These are phyloP conservation scores for Cyclocybe cylindracea DNA, from an alignment of 768 basidiomycete species.

Conservation along the genomic window DNA sequence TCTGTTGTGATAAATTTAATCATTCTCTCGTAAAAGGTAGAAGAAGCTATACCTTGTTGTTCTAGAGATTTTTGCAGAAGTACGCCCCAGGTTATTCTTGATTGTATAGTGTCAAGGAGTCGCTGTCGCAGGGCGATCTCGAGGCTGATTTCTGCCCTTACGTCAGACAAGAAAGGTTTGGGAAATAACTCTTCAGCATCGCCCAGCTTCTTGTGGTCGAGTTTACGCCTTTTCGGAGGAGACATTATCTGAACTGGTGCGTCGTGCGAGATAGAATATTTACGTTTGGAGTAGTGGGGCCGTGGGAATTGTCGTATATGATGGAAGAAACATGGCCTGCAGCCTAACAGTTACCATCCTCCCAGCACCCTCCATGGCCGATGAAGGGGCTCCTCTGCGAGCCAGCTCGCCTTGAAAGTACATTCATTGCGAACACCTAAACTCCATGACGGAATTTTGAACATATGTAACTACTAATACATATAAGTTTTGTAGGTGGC, in stretches of 20 bases:
- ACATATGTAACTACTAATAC: too few species aligned
- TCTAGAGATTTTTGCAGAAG: constrained; percentile 37
- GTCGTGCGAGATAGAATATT: neutral
- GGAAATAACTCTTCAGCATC: neutral
- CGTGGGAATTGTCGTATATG: too few species aligned
- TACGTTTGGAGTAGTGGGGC: neutral
- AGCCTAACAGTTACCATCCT: too few species aligned
- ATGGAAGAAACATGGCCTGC: too few species aligned
- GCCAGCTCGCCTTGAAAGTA: too few species aligned
- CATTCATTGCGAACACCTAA: too few species aligned
- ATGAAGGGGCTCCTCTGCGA: too few species aligned
- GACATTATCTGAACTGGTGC: constrained; percentile 1
- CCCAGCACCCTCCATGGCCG: too few species aligned
- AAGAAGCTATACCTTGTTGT: constrained; percentile 23
- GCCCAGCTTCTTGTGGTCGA: neutral
- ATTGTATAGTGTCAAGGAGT: constrained; percentile 40
- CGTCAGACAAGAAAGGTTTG: constrained; percentile 19
- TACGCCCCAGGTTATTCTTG: constrained; percentile 51
- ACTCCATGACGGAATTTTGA: too few species aligned
- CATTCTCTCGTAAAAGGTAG: neutral
- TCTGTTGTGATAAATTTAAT: constrained; percentile 1
- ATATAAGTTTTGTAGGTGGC: too few species aligned
- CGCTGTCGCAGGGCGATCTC: constrained; percentile 47
- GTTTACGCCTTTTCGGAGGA: constrained; percentile 9
- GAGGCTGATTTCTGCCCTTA: constrained; percentile 41